phyloP scores from a whole-genome alignment of 2,329 filamentous ascomycete genomes.

The Lachnellula hyalina region DNA sequence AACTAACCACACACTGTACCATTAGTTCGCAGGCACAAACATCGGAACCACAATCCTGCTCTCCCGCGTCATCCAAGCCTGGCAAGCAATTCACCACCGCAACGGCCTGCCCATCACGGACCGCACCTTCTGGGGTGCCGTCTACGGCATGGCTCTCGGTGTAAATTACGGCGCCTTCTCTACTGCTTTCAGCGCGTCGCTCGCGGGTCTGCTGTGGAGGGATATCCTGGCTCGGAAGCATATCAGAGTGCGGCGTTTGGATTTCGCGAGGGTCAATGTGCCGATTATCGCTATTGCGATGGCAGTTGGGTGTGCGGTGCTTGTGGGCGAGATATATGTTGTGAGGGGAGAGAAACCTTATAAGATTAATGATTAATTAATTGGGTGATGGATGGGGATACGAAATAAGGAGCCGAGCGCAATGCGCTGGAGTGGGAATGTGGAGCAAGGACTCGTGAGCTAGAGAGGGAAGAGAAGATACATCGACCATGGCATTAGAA shows the following conservation, averaged over 20 bases:
- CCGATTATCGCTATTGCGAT: slow-evolving; percentile 67
- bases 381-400: too few species aligned
- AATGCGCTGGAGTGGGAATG: too few species aligned
- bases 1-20: background rate
- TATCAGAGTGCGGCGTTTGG: slow-evolving; percentile 56
- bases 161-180: slow-evolving; percentile 74
- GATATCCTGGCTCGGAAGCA: slow-evolving; percentile 65
- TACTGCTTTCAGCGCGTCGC: slow-evolving; percentile 63
- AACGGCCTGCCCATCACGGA: slow-evolving; percentile 49
- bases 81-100: slow-evolving; percentile 52
- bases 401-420: too few species aligned
- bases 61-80: slow-evolving; percentile 64
- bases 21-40: slow-evolving; percentile 69
- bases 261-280: slow-evolving; percentile 64
- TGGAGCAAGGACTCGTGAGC: too few species aligned
- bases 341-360: slow-evolving; percentile 31
- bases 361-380: too few species aligned
- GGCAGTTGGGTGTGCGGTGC: slow-evolving; percentile 55
- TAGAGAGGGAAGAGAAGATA: too few species aligned
- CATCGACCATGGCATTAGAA: too few species aligned
- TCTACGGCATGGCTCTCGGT: slow-evolving; percentile 69
- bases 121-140: slow-evolving; percentile 66
- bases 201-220: slow-evolving; percentile 67
- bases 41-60: slow-evolving; percentile 72
- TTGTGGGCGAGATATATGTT: slow-evolving; percentile 61